Conservation (phyloP, 2,329 filamentous ascomycete species). For the Talaromyces sp. region DNA sequence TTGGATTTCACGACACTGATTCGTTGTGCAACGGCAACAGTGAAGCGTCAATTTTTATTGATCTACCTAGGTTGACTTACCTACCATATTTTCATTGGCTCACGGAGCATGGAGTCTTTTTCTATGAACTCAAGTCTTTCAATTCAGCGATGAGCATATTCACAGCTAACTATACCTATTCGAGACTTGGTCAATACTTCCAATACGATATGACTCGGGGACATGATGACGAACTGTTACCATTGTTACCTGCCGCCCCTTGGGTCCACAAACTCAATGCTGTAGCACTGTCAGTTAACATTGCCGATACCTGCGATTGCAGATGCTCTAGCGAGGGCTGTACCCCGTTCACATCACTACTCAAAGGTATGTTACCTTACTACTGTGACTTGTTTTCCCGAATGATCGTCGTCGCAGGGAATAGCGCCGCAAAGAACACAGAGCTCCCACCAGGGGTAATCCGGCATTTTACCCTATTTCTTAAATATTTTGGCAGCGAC, state of each 20-base stretch:
- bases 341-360: background rate
- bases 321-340: background rate
- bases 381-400: fast-evolving
- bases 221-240: background rate
- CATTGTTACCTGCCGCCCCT: background rate
- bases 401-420: background rate
- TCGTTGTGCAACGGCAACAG: too few species aligned
- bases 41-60: too few species aligned
- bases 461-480: background rate
- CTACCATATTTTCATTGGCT: background rate
- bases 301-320: background rate
- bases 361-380: background rate
- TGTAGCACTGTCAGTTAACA: background rate
- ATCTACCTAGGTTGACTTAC: too few species aligned
- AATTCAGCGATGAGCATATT: background rate
- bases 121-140: background rate
- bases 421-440: background rate
- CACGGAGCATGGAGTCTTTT: background rate
- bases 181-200: background rate
- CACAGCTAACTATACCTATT: background rate
- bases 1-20: background rate
- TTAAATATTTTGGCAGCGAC: background rate
- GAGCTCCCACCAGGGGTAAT: background rate
- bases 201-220: fast-evolving
- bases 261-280: background rate